Conservation (phyloP, 2,329 filamentous ascomycete species). For the Huntiella abstrusa region DNA sequence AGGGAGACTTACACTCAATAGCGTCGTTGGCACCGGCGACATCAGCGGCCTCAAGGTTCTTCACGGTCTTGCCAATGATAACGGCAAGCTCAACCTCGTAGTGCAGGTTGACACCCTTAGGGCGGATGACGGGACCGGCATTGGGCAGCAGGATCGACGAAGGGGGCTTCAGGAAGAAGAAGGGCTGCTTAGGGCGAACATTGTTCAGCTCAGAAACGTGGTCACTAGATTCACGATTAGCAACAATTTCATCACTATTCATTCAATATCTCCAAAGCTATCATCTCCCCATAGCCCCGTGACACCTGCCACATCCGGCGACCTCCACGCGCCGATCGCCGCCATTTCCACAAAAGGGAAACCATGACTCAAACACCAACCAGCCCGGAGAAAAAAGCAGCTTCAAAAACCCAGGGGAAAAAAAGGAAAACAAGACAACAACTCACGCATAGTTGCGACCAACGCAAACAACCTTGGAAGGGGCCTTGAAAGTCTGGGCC, state of each 20-base stretch:
- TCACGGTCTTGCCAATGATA: constrained; percentile 64
- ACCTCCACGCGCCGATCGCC: too few species aligned
- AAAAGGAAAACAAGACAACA: constrained; percentile 12
- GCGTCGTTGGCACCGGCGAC: constrained; percentile 58
- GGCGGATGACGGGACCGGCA: constrained; percentile 62
- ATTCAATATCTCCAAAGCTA: neutral
- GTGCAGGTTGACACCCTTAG: constrained; percentile 68
- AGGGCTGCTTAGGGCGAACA: constrained; percentile 75
- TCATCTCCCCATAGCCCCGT: too few species aligned
- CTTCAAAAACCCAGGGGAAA: neutral
- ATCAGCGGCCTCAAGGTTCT: constrained; percentile 58
- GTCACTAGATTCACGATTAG: constrained; percentile 36
- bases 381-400: too few species aligned
- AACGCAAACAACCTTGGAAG: constrained; percentile 74
- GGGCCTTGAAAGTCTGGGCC: constrained; percentile 31
- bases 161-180: constrained; percentile 96
- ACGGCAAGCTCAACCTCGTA: constrained; percentile 91
- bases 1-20: constrained; percentile 45
- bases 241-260: neutral
- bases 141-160: constrained; percentile 67
- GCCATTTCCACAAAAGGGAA: too few species aligned
- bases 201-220: constrained; percentile 88
- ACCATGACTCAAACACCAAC: too few species aligned
- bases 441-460: constrained; percentile 87
- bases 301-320: too few species aligned